Conservation (phyloP, 805 yeast species). For the Candida tammaniensis region DNA sequence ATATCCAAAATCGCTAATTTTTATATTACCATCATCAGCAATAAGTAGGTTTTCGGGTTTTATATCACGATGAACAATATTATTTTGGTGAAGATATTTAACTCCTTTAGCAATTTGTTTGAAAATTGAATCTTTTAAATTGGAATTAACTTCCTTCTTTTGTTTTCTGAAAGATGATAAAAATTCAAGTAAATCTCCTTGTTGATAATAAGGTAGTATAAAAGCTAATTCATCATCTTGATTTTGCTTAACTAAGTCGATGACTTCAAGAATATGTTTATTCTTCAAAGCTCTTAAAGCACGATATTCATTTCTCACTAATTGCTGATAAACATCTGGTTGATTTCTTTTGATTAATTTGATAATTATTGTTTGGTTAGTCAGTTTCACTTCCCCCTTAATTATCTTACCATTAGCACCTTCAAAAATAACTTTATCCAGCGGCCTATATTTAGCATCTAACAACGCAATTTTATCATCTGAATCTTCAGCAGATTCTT, state of each 20-base stretch:
- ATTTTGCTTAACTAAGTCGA: conserved; percentile 21
- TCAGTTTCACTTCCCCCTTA: conserved; percentile 26
- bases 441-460: conserved; percentile 1
- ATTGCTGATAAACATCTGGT: conserved; percentile 14
- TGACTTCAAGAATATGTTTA: conserved; percentile 26
- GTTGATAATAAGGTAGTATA: conserved; percentile 39
- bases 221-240: conserved; percentile 24
- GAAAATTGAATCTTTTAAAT: conserved; percentile 45
- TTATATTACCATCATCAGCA: conserved; percentile 42
- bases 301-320: conserved; percentile 30
- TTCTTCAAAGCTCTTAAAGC: conserved; percentile 25
- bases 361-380: conserved; percentile 22
- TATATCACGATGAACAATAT: conserved; percentile 49
- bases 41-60: conserved; percentile 55
- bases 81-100: conserved; percentile 39
- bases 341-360: conserved; percentile 27
- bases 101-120: conserved; percentile 46
- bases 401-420: conserved; percentile 41
- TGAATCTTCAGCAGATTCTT: background rate
- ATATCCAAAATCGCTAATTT: conserved; percentile 52
- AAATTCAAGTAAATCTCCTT: conserved; percentile 48
- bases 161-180: conserved; percentile 37
- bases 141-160: conserved; percentile 26
- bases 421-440: conserved; percentile 23
- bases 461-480: background rate